Conservation (phyloP, 2,329 filamentous ascomycete species). For the Didymella sp. region DNA sequence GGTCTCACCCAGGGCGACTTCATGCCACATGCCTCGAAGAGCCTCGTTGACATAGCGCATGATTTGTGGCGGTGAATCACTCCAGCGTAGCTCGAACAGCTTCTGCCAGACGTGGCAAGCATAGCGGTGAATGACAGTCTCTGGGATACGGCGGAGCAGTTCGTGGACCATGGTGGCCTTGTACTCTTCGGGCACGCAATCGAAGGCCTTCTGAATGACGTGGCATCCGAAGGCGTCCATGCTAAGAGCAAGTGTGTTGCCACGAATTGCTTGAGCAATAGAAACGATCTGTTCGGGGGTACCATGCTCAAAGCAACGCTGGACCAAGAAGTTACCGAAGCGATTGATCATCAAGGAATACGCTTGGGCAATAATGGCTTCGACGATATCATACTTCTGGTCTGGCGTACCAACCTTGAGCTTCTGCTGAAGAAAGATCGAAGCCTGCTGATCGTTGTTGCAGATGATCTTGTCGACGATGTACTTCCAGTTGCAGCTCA, state of each 20-base stretch:
- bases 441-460: constrained; percentile 98
- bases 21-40: constrained; percentile 96
- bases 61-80: constrained; percentile 91
- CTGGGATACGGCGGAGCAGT: constrained; percentile 89
- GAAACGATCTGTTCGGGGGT: constrained; percentile 90
- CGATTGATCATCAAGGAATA: constrained; percentile 98
- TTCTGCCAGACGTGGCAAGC: constrained; percentile 99
- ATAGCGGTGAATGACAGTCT: constrained; percentile 98
- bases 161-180: constrained; percentile 99
- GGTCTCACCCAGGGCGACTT: constrained; percentile 95
- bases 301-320: constrained; percentile 98
- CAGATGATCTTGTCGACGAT: constrained; percentile 99
- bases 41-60: constrained; percentile 99
- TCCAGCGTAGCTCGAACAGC: constrained; percentile 97
- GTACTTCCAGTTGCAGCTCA: constrained; percentile 99
- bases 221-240: constrained; percentile 99
- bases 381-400: constrained; percentile 96
- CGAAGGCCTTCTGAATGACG: constrained; percentile 98
- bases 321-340: constrained; percentile 97
- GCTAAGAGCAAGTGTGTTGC: constrained; percentile 90
- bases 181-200: constrained; percentile 95
- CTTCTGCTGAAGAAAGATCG: constrained; percentile 98
- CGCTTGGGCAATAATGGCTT: constrained; percentile 92
- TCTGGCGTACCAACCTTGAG: constrained; percentile 94
- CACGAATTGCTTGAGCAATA: constrained; percentile 92